Evolutionary conservation across 148 eudicot species (phyloP), one percentile per base, ranked within the genome.

Genomic region (Gaultheria prostrata): DNA sequence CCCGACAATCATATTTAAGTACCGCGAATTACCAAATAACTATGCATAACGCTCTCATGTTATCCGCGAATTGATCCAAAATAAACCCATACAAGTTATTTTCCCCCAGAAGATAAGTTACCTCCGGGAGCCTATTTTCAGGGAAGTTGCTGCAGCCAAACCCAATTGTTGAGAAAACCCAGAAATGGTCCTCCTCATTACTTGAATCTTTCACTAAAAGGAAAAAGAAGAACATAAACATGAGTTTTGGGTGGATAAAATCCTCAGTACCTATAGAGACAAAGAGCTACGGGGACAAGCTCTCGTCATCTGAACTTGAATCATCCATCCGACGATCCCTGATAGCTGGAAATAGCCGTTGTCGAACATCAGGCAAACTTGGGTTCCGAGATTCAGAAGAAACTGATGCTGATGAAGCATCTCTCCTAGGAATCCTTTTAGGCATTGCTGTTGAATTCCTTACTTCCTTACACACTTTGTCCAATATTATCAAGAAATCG

Each of bases 401-500:
- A 57, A 89, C 28, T 0, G 82, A 71, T 63, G 80, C 84, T 3
- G 81, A 54, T 26, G 85, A 82, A 39, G 81, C 85, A 14, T 86
- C 91, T 80, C 59, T 89, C 39, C 65, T 77, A 1, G 49, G 30
- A 32, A 72, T 46, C 56, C 69, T 86, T 51, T 4, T 78, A 49
- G 89, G 83, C 83, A 61, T 84, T 21, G 83, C 76, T 46, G 81
- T 43, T 8, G 88, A 71, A 17, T 59, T 84, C 54, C 75, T 92
- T 28, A 94, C 83, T 69, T 96, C 92, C 76, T 82, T 85, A 76
- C 98, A 96, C 63, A 89, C 91, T 57, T 85, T 94, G 82, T 94
- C 98, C 53, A 96, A 76, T 71, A 96, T 84, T 43, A 87, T 20
- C 77, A 94, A 84, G 80, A 96, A 96, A 84, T 94, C 97, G 6